These are phyloP conservation scores for Brasenia schreberi DNA, from an alignment of 164 flowering plant genomes.

Conservation along the genomic window DNA sequence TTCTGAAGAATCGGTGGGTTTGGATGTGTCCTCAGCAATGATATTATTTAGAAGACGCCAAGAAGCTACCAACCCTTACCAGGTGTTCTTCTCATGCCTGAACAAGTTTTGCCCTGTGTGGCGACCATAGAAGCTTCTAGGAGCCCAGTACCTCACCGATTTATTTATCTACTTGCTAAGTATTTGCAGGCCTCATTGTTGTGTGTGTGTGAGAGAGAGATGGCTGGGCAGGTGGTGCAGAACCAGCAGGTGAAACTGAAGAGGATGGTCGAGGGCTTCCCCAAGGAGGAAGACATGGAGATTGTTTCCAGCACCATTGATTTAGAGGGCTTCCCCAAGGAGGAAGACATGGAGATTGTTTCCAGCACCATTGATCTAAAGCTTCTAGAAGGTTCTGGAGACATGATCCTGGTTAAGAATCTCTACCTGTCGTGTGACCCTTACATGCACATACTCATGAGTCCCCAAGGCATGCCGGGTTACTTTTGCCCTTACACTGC, in stretches of 20 bases:
- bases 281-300: constrained; percentile 10
- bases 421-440: constrained; percentile 34
- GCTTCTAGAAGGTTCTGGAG: constrained; percentile 1
- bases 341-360: constrained; percentile 7
- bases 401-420: constrained; percentile 15
- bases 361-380: not conserved
- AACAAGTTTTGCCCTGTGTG: too few species aligned
- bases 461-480: not conserved
- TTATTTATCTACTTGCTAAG: too few species aligned
- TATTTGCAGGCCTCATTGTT: too few species aligned
- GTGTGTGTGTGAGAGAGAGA: not conserved
- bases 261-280: constrained; percentile 1
- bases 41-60: too few species aligned
- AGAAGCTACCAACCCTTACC: too few species aligned
- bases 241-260: constrained; percentile 9
- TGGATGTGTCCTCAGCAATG: too few species aligned
- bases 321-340: constrained; percentile 7
- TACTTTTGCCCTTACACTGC: constrained; percentile 10
- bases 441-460: constrained; percentile 18
- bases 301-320: not conserved
- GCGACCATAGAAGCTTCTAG: too few species aligned
- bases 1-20: too few species aligned
- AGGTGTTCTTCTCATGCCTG: too few species aligned
- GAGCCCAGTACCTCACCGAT: too few species aligned
- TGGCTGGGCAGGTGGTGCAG: constrained; percentile 3